These are phyloP conservation scores for Rheum nobile DNA, from an alignment of 148 eudicot genomes.

Conservation along the genomic window DNA sequence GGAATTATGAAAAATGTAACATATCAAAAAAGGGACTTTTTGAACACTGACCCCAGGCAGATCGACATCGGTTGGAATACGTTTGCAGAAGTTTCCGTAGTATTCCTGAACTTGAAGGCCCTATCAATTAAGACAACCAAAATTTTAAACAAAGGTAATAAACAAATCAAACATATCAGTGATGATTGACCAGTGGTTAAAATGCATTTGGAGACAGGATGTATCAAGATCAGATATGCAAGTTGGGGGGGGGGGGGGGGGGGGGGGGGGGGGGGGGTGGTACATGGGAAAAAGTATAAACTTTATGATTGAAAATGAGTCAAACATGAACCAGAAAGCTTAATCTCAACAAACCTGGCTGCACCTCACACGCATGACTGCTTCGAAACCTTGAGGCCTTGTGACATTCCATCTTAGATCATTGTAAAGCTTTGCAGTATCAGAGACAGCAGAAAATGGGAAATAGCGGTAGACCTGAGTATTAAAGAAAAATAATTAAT, in stretches of 20 bases:
- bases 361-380: conserved; percentile 97
- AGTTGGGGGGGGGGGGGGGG: background rate
- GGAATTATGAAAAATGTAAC: background rate
- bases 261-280: background rate
- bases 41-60: conserved; percentile 71
- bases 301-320: background rate
- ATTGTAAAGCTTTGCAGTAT: conserved; percentile 91
- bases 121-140: conserved; percentile 19
- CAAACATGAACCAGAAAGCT: conserved; percentile 6
- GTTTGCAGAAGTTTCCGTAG: conserved; percentile 90
- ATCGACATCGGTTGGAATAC: conserved; percentile 97
- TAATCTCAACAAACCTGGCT: conserved; percentile 55
- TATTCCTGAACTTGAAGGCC: conserved; percentile 95
- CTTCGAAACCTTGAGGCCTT: conserved; percentile 96
- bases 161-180: background rate
- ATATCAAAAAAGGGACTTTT: background rate
- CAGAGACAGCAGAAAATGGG: conserved; percentile 88
- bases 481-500: conserved; percentile 7
- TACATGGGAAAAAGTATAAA: background rate
- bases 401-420: conserved; percentile 97
- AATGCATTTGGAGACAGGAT: background rate
- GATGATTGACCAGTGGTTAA: background rate
- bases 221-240: background rate
- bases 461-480: conserved; percentile 81
- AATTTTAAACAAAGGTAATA: background rate